Percentiles rank a stretch among this genome's conserved stretches.
phyloP scores from a whole-genome alignment of 306 rosid genomes.

The Canavalia gladiata region DNA sequence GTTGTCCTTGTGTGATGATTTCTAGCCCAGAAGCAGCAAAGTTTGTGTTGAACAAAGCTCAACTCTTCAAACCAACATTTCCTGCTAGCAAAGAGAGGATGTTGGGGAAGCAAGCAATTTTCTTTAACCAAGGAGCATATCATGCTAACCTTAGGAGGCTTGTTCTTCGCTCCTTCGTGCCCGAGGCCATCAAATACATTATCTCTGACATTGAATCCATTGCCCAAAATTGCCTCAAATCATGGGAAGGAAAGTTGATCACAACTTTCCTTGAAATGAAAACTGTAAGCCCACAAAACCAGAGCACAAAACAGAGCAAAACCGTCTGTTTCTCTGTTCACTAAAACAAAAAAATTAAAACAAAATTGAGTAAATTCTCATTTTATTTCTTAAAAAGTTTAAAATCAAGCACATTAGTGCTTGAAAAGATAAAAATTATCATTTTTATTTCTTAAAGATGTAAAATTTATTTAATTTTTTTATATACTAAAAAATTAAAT shows the following conservation, averaged over 20 bases:
- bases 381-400: too few relatives aligned
- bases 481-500: too few relatives aligned
- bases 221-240: slow-evolving; percentile 67
- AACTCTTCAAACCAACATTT: slow-evolving; percentile 91
- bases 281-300: slow-evolving; percentile 56
- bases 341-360: neutral
- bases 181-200: slow-evolving; percentile 63
- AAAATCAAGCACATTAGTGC: too few relatives aligned
- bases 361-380: neutral
- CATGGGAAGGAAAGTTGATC: slow-evolving; percentile 74
- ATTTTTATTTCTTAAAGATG: too few relatives aligned
- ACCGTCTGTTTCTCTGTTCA: slow-evolving; percentile 42
- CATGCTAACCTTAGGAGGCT: slow-evolving; percentile 85
- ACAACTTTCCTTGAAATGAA: slow-evolving; percentile 94
- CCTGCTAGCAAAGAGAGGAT: slow-evolving; percentile 94
- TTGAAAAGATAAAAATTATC: too few relatives aligned
- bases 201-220: slow-evolving; percentile 73
- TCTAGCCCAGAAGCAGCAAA: slow-evolving; percentile 87
- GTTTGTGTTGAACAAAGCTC: slow-evolving; percentile 73
- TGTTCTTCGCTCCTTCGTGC: slow-evolving; percentile 83
- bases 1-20: slow-evolving; percentile 92
- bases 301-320: neutral
- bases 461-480: too few relatives aligned
- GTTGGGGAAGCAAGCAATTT: slow-evolving; percentile 86
- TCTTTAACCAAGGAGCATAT: slow-evolving; percentile 91